phyloP scores from a whole-genome alignment of 768 basidiomycete species.

The Pseudohyphozyma bogoriensis region DNA sequence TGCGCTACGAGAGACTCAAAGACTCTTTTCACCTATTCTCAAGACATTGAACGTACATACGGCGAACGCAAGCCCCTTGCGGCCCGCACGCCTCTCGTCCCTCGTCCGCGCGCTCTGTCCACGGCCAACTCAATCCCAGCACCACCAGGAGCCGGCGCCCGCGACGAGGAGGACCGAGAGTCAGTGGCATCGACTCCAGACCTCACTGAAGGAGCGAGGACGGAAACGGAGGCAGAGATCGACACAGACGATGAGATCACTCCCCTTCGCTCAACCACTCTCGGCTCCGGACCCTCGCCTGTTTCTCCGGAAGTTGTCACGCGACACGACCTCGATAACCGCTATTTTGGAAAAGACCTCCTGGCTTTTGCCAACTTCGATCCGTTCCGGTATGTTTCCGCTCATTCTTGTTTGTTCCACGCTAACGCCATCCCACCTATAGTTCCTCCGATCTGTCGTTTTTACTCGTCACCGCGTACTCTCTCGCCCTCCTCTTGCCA shows the following conservation, averaged over 20 bases:
- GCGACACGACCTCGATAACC: constrained; percentile 78
- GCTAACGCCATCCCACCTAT: constrained; percentile 20
- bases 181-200: background rate
- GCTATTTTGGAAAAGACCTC: constrained; percentile 81
- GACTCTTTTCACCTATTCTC: background rate
- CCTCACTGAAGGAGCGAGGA: constrained; percentile 38
- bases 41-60: constrained; percentile 88
- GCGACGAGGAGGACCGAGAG: too few relatives aligned
- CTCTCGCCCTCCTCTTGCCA: constrained; percentile 57
- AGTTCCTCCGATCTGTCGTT: constrained; percentile 81
- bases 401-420: constrained; percentile 5
- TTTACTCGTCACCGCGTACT: constrained; percentile 56
- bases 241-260: background rate
- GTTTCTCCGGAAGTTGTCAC: background rate
- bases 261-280: background rate
- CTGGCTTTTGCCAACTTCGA: constrained; percentile 74
- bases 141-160: too few relatives aligned
- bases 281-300: background rate
- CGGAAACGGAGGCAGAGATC: constrained; percentile 59
- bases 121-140: too few relatives aligned
- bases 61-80: constrained; percentile 85
- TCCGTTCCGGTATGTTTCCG: constrained; percentile 56
- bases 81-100: constrained; percentile 47
- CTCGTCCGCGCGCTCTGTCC: background rate
- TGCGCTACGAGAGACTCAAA: background rate